Conservation (phyloP, 23 red algal genomes). For the Gracilariopsis chorda region DNA sequence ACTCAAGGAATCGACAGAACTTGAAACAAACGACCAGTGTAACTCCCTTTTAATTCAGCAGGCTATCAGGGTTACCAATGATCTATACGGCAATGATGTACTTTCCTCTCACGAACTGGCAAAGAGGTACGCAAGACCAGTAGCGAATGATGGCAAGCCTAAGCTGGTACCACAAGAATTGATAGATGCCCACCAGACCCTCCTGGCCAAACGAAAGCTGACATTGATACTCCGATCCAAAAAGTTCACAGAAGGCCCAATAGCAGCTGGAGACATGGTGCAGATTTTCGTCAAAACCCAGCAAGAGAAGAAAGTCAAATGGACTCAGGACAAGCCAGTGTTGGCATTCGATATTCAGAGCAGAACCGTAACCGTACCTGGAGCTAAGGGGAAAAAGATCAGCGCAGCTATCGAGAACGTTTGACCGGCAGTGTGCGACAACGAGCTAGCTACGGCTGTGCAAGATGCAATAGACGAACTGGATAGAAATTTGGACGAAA, state of each 20-base stretch:
- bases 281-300: not conserved
- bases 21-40: not conserved
- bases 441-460: slow-evolving; percentile 7
- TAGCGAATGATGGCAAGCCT: too few species aligned
- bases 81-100: too few species aligned
- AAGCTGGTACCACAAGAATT: not conserved
- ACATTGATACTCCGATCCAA: slow-evolving; percentile 14
- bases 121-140: too few species aligned
- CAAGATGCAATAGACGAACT: slow-evolving; percentile 25
- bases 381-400: not conserved
- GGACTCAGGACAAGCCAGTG: not conserved
- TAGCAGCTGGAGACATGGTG: not conserved
- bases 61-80: too few species aligned
- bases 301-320: not conserved
- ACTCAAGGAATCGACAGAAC: not conserved
- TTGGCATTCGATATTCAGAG: not conserved
- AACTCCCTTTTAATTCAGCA: too few species aligned
- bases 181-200: not conserved
- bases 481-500: slow-evolving; percentile 6
- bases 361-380: not conserved
- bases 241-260: not conserved
- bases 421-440: not conserved
- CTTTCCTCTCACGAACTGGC: too few species aligned
- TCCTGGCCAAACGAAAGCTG: slow-evolving; percentile 19
- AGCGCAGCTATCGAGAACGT: not conserved